Percentiles rank a stretch among this genome's conserved stretches.
phyloP scores from a whole-genome alignment of 139 green algal species.

The Ettlia oleoabundans region DNA sequence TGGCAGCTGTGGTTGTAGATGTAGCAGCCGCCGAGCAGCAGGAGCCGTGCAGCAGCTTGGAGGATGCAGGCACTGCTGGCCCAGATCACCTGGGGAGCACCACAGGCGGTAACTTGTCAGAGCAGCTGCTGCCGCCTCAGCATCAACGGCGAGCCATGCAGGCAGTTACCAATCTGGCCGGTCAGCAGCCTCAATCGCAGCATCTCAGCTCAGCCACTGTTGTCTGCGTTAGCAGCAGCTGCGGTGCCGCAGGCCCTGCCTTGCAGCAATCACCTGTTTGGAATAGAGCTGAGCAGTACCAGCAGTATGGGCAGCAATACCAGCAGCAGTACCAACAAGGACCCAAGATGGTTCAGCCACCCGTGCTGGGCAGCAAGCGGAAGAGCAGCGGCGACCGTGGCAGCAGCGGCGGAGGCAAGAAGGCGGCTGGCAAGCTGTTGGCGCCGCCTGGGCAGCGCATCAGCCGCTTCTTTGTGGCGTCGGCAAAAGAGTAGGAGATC shows the following conservation, averaged over 20 bases:
- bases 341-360: not conserved
- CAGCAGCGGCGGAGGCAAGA: not conserved
- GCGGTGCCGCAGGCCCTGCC: not conserved
- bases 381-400: constrained; percentile 22
- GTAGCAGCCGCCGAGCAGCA: not conserved
- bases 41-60: not conserved
- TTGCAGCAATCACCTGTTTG: not conserved
- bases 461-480: constrained; percentile 8
- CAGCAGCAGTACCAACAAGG: not conserved
- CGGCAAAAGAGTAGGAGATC: not conserved
- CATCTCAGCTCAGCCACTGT: not conserved
- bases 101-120: no score
- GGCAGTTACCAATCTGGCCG: not conserved
- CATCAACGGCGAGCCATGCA: not conserved
- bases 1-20: no score
- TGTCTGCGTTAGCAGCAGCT: not conserved
- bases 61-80: not conserved
- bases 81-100: not conserved
- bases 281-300: not conserved
- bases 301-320: not conserved
- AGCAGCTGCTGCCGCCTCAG: not conserved
- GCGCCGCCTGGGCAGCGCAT: constrained; percentile 20
- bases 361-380: not conserved
- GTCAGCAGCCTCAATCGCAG: not conserved
- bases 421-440: not conserved